phyloP scores from a whole-genome alignment of 352 stramenopile genomes.

The Pythium vanterpoolii region DNA sequence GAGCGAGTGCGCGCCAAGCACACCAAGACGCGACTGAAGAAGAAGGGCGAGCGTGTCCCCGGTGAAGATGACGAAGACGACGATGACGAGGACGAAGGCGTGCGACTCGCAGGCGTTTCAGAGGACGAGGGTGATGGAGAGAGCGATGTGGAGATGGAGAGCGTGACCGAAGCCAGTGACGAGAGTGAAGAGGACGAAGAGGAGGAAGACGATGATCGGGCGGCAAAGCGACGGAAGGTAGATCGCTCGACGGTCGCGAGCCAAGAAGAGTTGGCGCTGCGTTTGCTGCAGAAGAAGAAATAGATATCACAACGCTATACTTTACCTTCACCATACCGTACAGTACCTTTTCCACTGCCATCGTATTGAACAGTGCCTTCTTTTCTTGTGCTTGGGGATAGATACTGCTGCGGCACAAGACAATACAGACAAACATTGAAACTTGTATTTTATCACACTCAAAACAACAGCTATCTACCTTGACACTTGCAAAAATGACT shows the following conservation, averaged over 20 bases:
- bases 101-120: conserved; percentile 18
- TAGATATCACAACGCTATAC: too few relatives aligned
- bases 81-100: conserved; percentile 33
- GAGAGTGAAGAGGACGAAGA: conserved; percentile 29
- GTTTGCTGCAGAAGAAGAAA: conserved; percentile 61
- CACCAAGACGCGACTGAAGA: conserved; percentile 84
- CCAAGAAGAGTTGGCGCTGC: conserved; percentile 79
- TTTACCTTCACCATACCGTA: too few relatives aligned
- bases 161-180: conserved; percentile 26
- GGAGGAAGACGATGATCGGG: conserved; percentile 17
- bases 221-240: conserved; percentile 34
- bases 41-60: conserved; percentile 59
- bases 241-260: conserved; percentile 47
- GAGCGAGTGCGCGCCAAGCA: conserved; percentile 88
- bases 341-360: too few relatives aligned
- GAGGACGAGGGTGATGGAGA: conserved; percentile 25
- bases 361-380: too few relatives aligned
- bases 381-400: too few relatives aligned
- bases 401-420: too few relatives aligned
- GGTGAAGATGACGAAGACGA: conserved; percentile 24
- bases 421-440: too few relatives aligned
- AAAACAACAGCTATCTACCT: too few relatives aligned
- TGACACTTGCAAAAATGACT: too few relatives aligned
- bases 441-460: too few relatives aligned
- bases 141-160: conserved; percentile 35